Conservation (phyloP, 2,329 filamentous ascomycete species). For the Hypomyces rosellus region DNA sequence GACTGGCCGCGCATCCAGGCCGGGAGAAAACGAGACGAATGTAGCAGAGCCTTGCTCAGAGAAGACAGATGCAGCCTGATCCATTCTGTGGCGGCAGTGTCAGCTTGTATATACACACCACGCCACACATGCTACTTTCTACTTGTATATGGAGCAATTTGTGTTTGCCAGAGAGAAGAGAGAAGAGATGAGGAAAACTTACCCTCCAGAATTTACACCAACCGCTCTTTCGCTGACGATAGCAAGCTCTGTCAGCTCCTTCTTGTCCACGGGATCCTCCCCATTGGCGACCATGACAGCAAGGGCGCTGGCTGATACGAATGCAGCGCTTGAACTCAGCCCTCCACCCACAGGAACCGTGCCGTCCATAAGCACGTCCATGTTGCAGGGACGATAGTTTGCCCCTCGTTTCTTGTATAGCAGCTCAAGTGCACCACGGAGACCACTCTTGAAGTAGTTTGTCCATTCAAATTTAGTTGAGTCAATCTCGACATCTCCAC, state of each 20-base stretch:
- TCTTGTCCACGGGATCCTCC: constrained; percentile 74
- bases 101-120: constrained; percentile 4
- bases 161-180: constrained; percentile 1
- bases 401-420: constrained; percentile 60
- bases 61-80: constrained; percentile 94
- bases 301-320: constrained; percentile 83
- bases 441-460: constrained; percentile 95
- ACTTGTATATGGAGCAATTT: too few relatives aligned
- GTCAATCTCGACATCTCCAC: constrained; percentile 70
- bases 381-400: constrained; percentile 59
- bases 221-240: constrained; percentile 92
- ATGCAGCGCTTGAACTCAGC: constrained; percentile 87
- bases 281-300: constrained; percentile 85
- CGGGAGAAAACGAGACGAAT: constrained; percentile 83
- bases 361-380: constrained; percentile 87
- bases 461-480: constrained; percentile 85
- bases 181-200: constrained; percentile 19
- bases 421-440: constrained; percentile 73
- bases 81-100: constrained; percentile 59
- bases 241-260: constrained; percentile 82
- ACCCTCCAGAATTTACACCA: constrained; percentile 94
- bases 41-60: constrained; percentile 79
- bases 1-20: constrained; percentile 68
- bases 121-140: not conserved
- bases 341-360: constrained; percentile 89